Base-by-base conservation (phyloP, 2,329 filamentous ascomycete species). In the Stemphylium vesicarium region DNA sequence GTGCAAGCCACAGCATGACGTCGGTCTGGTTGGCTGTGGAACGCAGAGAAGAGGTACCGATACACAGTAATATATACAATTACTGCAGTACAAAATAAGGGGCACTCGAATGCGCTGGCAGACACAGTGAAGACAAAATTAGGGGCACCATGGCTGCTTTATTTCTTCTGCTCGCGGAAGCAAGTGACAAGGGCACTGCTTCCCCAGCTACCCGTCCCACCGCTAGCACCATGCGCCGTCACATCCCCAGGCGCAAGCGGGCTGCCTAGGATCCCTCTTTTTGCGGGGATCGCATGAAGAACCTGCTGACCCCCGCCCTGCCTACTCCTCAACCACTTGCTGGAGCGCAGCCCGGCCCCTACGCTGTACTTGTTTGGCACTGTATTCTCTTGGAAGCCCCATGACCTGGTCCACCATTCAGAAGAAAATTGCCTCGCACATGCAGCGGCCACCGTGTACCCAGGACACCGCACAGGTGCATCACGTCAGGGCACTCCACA, bases 1-100 rank as follows among this genome's bases (percentile, higher is more conserved):
- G 67, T 57, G 65, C 66, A 62, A 73, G 72, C 71, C 73, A 69
- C 65, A 66, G 56, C 71, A 75, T 75, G 66, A 61, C 65, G 70
- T 65, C 56, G 50, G 22, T 51, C 53, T 41, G 50, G 59, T 52
- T 68, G 62, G 50, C 57, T 59, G 54, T 54, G 58, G 42, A 56
- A 59, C 53, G 53, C 43, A 16, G 40, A 39, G 26, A 11, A 39
- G 50, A 57, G 51, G 31, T 50, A 43, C 55, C 15, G 50, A 49
- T 38, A 57, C 60, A 53, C 53, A 53, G 47, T 40, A 54, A 62
- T 40, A 55, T 38, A 39, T 35, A 54, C 57, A 41, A 55, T n/a
- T 55, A 49, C 45, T 52, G 45, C 53, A 48, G 60, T 56, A 52
- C 42, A 20, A 40, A 44, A 46, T 37, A 57, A 46, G 35, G 49